phyloP scores from a whole-genome alignment of 345 rosid genomes.

The Geranium brycei region DNA sequence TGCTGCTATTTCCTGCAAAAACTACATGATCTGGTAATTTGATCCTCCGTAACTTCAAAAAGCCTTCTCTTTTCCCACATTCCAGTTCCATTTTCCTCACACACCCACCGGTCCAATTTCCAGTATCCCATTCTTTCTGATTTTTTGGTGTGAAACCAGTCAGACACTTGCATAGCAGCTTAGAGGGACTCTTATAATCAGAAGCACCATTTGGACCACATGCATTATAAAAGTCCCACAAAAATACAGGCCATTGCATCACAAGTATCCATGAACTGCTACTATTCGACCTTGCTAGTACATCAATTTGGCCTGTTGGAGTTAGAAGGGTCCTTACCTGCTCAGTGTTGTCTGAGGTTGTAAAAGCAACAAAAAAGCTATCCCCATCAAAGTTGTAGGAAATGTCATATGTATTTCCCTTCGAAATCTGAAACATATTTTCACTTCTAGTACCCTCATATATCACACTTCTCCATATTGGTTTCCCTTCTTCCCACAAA shows the following conservation, averaged over 20 bases:
- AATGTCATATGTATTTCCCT: neutral
- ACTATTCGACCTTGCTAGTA: slow-evolving; percentile 13
- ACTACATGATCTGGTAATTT: slow-evolving; percentile 10
- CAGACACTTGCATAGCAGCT: slow-evolving; percentile 4
- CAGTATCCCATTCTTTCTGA: slow-evolving; percentile 2
- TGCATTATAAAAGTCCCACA: neutral
- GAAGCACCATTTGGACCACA: slow-evolving; percentile 5
- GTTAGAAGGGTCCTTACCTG: slow-evolving; percentile 12
- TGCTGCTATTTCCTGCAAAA: neutral
- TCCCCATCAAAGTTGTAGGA: neutral
- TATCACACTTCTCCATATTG: slow-evolving; percentile 14
- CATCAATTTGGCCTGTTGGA: slow-evolving; percentile 12
- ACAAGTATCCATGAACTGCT: neutral
- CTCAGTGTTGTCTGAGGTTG: slow-evolving; percentile 3
- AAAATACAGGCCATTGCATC: neutral
- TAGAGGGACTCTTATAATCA: neutral
- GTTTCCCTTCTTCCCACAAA: neutral
- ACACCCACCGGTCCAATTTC: slow-evolving; percentile 9
- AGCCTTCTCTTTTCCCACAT: slow-evolving; percentile 3
- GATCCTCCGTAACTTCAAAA: neutral
- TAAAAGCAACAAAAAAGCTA: slow-evolving; percentile 1
- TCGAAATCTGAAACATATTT: neutral
- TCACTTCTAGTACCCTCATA: slow-evolving; percentile 1
- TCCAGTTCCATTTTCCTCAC: neutral
- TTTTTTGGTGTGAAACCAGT: slow-evolving; percentile 4